phyloP scores from a whole-genome alignment of 73 alveolate species.

The Paramecium pentaurelia region DNA sequence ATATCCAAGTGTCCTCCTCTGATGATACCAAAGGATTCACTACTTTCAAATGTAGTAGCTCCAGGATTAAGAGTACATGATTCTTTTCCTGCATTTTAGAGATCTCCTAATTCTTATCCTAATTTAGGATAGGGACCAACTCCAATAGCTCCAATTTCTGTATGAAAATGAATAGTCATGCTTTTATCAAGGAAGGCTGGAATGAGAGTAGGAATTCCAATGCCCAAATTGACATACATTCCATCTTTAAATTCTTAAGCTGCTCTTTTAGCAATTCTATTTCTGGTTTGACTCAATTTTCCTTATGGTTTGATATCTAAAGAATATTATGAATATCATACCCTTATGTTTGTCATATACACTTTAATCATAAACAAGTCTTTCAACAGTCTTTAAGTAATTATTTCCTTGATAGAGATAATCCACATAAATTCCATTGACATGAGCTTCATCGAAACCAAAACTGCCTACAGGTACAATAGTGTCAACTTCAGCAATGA shows the following conservation, averaged over 20 bases:
- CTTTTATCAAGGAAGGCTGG: constrained; percentile 64
- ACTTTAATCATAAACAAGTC: constrained; percentile 57
- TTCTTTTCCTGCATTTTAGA: constrained; percentile 94
- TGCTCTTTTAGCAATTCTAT: constrained; percentile 77
- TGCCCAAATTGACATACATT: constrained; percentile 84
- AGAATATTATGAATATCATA: not conserved
- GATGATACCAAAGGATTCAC: constrained; percentile 90
- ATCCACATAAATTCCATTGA: constrained; percentile 89
- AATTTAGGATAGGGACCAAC: constrained; percentile 80
- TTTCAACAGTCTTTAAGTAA: constrained; percentile 74
- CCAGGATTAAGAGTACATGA: constrained; percentile 83
- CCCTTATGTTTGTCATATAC: constrained; percentile 50
- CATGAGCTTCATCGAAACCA: constrained; percentile 87
- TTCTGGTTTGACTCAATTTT: constrained; percentile 59
- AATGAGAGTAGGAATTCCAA: constrained; percentile 82
- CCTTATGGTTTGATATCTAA: not conserved
- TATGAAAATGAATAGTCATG: constrained; percentile 62
- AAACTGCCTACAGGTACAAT: constrained; percentile 75
- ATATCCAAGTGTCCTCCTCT: constrained; percentile 88
- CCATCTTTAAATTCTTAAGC: constrained; percentile 78
- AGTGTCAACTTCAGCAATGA: constrained; percentile 86
- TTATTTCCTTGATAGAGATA: constrained; percentile 74
- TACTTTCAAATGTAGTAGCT: constrained; percentile 78
- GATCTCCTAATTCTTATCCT: constrained; percentile 84
- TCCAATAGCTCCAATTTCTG: constrained; percentile 88